Base-by-base conservation (phyloP, 1,139 yeast genomes). In the Sugiyamaella grinbergsii region DNA sequence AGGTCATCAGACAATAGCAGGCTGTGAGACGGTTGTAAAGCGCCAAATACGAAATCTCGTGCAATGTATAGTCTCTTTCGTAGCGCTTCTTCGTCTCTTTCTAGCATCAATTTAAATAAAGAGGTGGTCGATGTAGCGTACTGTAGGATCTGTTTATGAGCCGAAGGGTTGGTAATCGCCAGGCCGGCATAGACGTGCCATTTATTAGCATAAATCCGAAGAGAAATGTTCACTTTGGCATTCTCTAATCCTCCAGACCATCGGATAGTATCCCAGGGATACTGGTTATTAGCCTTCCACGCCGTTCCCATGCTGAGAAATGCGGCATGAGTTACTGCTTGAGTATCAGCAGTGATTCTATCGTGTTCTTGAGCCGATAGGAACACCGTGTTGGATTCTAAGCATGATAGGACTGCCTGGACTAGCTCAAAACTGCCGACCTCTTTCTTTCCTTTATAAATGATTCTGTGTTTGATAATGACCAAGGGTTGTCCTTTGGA, bases 131-230 rank as follows among this genome's bases (percentile, higher is more conserved):
- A 86, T 45, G 81, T 78, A 2, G 98, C 87, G 65, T 91, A 93
- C 66, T 91, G 98, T 54, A 88, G 75, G 18, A 94, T 85, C 69
- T 93, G 98, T 36, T 78, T 80, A 64, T 91, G 97, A 0, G 98
- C 98, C 24, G 93, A 81, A 0, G 97, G 97, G 65, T 93, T 93
- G 2, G 96, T 86, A 55, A 93, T 91, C 8, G 98, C 97, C 61
- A 93, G 75, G 0, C 98, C 98, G 4, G 98, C 98, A 65, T 93
- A 93, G 20, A 93, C 98, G 65, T 93, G 98, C 96, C 97, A 93
- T 69, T 91, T 90, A 70, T 91, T 93, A 26, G 95, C 83, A 68
- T 77, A 93, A 42, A 93, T 93, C 58, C 98, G 76, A 64, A 93
- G 72, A 0, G 98, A 86, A 46, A 93, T 90, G 67, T 93, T 93